Conservation (phyloP, 768 basidiomycete genomes). For the Clitopilus hobsonii region DNA sequence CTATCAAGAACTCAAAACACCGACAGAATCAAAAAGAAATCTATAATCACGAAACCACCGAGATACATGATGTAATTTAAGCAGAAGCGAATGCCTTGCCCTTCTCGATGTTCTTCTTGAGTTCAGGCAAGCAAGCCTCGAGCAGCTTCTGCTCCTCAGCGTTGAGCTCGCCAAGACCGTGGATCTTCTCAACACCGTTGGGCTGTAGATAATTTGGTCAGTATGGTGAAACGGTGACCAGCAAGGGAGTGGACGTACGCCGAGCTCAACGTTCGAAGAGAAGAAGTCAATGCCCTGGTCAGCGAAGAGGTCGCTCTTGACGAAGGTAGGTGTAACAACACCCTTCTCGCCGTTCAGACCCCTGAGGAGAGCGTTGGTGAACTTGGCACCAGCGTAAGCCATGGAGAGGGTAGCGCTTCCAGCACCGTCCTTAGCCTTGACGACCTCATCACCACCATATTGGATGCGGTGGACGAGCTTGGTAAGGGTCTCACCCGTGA, state of each 20-base stretch:
- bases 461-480: conserved; percentile 92
- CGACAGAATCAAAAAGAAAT: neutral
- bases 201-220: conserved; percentile 31
- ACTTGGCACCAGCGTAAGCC: conserved; percentile 94
- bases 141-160: conserved; percentile 83
- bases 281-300: conserved; percentile 91
- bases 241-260: conserved; percentile 50
- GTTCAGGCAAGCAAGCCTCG: conserved; percentile 82
- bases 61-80: conserved; percentile 7
- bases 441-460: conserved; percentile 97
- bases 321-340: conserved; percentile 80
- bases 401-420: conserved; percentile 94
- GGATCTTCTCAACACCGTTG: conserved; percentile 91
- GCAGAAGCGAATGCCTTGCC: conserved; percentile 70
- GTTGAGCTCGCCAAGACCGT: conserved; percentile 75
- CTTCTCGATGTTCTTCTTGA: conserved; percentile 98
- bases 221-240: conserved; percentile 1
- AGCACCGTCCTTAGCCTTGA: conserved; percentile 94
- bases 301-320: conserved; percentile 83
- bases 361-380: conserved; percentile 75
- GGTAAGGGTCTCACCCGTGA: conserved; percentile 70
- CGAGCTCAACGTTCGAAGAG: conserved; percentile 91
- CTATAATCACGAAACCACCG: neutral
- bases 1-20: no score
- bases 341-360: conserved; percentile 88